A percentile compares a stretch with the other conserved stretches of the same genome.
Evolutionary conservation across 306 rosid genomes (phyloP).

Genomic region (Medicago lupulina): DNA sequence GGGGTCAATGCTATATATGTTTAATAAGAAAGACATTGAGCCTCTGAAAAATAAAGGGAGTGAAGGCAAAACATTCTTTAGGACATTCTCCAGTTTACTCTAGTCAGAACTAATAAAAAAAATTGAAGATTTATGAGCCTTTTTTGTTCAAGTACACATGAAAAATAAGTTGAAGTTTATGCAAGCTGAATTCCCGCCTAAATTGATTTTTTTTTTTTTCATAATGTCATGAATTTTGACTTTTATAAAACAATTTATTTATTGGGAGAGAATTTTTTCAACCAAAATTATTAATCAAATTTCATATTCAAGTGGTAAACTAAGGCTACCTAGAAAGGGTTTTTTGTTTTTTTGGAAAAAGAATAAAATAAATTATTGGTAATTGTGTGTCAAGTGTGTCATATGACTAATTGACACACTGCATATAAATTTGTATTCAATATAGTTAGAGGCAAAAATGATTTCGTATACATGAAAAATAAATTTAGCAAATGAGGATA

Average conservation of each 20-base stretch:
- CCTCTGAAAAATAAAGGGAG: conserved; percentile 26
- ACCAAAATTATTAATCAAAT: too few species aligned
- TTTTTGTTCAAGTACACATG: conserved; percentile 11
- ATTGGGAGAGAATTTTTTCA: too few species aligned
- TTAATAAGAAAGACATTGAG: conserved; percentile 42
- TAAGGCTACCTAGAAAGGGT: too few species aligned
- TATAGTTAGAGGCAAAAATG: too few species aligned
- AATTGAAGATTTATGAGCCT: not conserved
- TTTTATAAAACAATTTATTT: not conserved
- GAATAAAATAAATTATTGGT: too few species aligned
- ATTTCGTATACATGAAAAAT: too few species aligned
- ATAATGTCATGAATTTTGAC: not conserved
- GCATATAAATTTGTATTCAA: too few species aligned
- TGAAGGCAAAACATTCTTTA: conserved; percentile 42
- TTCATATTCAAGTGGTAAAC: too few species aligned
- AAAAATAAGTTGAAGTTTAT: not conserved
- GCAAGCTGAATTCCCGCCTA: not conserved
- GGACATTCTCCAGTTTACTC: conserved; percentile 43
- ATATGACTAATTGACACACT: too few species aligned
- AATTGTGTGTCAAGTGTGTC: too few species aligned
- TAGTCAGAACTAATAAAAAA: not conserved
- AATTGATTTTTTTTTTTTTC: not conserved
- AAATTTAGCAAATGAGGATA: too few species aligned
- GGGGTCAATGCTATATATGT: conserved; percentile 8
- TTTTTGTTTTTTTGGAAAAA: too few species aligned